Evolutionary conservation across 257 asterid species (phyloP).

Genomic region (Anisodus acutangulus): DNA sequence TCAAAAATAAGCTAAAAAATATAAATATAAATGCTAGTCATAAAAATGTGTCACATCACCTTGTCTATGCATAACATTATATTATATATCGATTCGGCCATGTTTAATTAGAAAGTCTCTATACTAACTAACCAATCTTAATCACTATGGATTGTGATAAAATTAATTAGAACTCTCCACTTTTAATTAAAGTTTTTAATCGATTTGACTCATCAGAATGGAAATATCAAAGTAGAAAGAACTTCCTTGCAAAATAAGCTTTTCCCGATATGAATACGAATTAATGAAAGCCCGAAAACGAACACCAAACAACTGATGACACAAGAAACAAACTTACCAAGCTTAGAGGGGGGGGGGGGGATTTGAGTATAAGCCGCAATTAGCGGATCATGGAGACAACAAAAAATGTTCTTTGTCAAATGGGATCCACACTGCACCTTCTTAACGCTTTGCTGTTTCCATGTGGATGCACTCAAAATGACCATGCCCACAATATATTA

Average conservation of each 20-base stretch:
- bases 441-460: background rate
- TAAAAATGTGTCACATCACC: too few species aligned
- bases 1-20: too few species aligned
- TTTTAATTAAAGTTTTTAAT: too few species aligned
- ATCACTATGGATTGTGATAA: background rate
- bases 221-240: too few species aligned
- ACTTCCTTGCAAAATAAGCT: too few species aligned
- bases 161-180: too few species aligned
- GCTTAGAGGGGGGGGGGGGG: background rate
- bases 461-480: background rate
- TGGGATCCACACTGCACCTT: conserved; percentile 11
- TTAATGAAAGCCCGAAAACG: background rate
- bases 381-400: background rate
- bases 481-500: background rate
- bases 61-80: too few species aligned
- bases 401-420: background rate
- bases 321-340: too few species aligned
- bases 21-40: too few species aligned
- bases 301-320: background rate
- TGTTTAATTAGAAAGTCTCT: background rate
- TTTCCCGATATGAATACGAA: background rate
- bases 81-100: too few species aligned
- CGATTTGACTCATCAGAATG: too few species aligned
- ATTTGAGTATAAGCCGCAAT: background rate
- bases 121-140: background rate